phyloP scores from a whole-genome alignment of 768 basidiomycete genomes.

The Tubosaeta sp. region DNA sequence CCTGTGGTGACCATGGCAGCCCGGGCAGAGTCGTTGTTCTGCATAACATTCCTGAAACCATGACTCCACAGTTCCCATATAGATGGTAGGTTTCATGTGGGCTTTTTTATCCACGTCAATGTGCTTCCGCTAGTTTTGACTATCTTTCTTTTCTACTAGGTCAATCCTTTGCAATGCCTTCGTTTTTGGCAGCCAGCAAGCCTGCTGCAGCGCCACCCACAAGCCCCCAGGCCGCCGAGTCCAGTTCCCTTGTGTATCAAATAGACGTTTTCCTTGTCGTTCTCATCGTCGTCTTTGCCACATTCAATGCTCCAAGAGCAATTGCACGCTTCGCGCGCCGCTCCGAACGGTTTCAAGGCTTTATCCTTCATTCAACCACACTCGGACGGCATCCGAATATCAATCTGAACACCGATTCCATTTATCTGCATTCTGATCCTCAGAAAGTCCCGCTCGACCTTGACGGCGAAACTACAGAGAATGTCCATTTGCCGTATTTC shows the following conservation, averaged over 20 bases:
- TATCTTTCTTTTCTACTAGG: slow-evolving; percentile 2
- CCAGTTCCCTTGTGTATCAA: slow-evolving; percentile 29
- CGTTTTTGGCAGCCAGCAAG: neutral
- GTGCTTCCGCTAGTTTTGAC: slow-evolving; percentile 7
- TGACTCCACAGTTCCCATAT: neutral
- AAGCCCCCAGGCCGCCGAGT: neutral
- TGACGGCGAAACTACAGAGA: slow-evolving; percentile 11
- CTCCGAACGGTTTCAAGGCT: slow-evolving; percentile 50
- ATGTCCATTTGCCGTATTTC: slow-evolving; percentile 1
- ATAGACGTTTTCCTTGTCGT: slow-evolving; percentile 45
- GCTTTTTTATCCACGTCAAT: neutral
- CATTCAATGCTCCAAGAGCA: slow-evolving; percentile 45
- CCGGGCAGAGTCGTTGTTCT: neutral
- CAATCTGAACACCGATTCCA: slow-evolving; percentile 15
- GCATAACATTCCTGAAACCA: neutral
- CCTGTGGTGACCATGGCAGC: neutral
- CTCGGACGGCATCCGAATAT: slow-evolving; percentile 4
- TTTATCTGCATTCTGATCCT: slow-evolving; percentile 12
- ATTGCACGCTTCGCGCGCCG: slow-evolving; percentile 46
- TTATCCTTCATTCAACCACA: slow-evolving; percentile 35
- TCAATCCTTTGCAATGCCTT: slow-evolving; percentile 16
- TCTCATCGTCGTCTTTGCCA: slow-evolving; percentile 36
- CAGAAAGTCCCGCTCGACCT: slow-evolving; percentile 13
- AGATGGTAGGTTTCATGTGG: neutral
- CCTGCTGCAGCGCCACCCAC: neutral